Base-by-base conservation (phyloP, 1,284 basidiomycete species). In the Pseudozyma flocculosa region DNA sequence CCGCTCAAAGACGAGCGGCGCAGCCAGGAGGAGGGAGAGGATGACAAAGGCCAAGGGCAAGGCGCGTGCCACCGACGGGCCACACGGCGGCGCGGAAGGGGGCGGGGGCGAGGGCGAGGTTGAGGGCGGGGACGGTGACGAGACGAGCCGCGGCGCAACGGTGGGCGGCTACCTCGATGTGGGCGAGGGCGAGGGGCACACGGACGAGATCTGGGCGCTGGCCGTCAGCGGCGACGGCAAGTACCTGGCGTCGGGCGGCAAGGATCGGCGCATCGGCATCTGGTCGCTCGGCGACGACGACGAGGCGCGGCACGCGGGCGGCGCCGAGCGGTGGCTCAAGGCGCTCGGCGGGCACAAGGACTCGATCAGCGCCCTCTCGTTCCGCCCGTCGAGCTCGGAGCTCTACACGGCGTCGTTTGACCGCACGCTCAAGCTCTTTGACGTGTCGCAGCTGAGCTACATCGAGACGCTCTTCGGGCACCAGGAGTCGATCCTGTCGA, bases 381-480 rank as follows among this genome's bases (percentile, higher is more conserved):
- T 98, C 76, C 88, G 92, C 13, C 87, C 89, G 74, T 85, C 85
- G n/a, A 82, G 88, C 34, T 50, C 59, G 22, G 82, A 97, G 34
- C 94, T 94, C 68, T 72, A 69, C 43, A 87, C 88, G 0, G 88
- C 86, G 13, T 95, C 92, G 0, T 87, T 88, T 56, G 94, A 97
- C 74, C 88, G 94, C 11, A 93, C 92, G 9, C 79, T 97, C 45
- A 94, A 95, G 78, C 83, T 97, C 17, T 95, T 89, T 75, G 92
- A 93, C 69, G 82, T 92, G 17, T 83, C 86, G 1, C 86, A 88
- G 0, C 85, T 95, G 81, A 90, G 89, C 4, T 93, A 94, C 73
- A 87, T 97, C 53, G 95, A 99, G 78, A 97, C 94, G 13, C 83
- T 98, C 9, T 99, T 96, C 75, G 94, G 94, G 1, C 94, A 99